Evolutionary conservation across 768 basidiomycete genomes (phyloP), one percentile per base, ranked within the genome.

Genomic region (Coprinellus micaceus): DNA sequence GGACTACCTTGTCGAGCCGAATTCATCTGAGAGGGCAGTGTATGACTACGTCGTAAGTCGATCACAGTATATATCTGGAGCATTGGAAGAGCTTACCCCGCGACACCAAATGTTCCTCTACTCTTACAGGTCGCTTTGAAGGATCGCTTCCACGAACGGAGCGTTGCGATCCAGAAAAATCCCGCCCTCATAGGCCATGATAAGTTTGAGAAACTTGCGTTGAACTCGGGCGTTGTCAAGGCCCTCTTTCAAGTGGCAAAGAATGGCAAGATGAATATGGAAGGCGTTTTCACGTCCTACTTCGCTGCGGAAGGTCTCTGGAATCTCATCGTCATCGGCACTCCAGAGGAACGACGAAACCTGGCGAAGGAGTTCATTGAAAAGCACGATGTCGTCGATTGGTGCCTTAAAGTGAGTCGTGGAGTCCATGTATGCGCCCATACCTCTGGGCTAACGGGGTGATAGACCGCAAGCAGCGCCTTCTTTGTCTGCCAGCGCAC

Each of bases 171-270:
- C 1, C 15, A 46, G 22, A 22, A 24, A 9, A 26, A 33, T 6
- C 36, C 13, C 10, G 7, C 49, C 30, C 49, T n/a, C 36, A 17
- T 15, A 24, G 49, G 49, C 29, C 33, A 36, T 40, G 63, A 66
- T 47, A 39, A 30, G 4, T 69, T 70, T 30, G 63, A 56, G 36
- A 58, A 60, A 22, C 62, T 64, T 43, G 66, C 66, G 15, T 45
- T 66, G 24, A 52, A 62, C 4, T 52, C 65, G 15, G 70, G 70
- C 3, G 64, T 71, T 41, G 67, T 67, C 15, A 66, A 64, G 43
- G 59, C 65, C 2, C 57, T 71, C 53, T 49, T 69, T 19, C 57
- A 56, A 22, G 47, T 71, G 21, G 54, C 64, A 9, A 60, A 63
- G 44, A 57, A 66, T 46, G 10, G 60, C 28, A 37, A 60, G 26